Base-by-base conservation (phyloP, 305 asterid genomes). In the Rubia peregrina region DNA sequence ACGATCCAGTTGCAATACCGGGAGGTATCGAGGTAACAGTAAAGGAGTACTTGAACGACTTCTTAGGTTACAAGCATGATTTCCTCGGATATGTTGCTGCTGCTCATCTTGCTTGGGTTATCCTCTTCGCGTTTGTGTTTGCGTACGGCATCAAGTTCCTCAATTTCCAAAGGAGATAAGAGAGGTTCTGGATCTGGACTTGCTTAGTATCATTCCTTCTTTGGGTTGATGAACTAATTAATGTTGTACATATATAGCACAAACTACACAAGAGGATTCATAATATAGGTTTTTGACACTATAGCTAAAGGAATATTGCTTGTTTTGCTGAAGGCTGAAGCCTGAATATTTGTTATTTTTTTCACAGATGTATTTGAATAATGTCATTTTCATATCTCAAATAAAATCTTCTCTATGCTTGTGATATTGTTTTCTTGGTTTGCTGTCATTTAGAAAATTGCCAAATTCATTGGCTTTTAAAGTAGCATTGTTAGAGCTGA, bases 121-220 rank as follows among this genome's bases (percentile, higher is more conserved):
- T 88, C 41, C 85, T 91, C 61, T 93, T 93, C 82, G 82, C 89
- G 70, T 64, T 88, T 41, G 84, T 88, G 5, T 93, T 93, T 73
- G 96, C 96, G 4, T 91, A 79, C 48, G 91, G 85, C 46, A 88
- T 93, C 69, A 93, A 89, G 89, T 88, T 72, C 84, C 82, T 93
- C 75, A 93, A 93, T 82, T 91, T 88, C 87, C 98, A 93, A 70
- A 88, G 73, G 80, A 90, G 98, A 84, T 90, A 83, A 84, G 19
- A 70, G 72, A 80, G 67, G 59, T 42, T 30, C 61, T 43, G 49
- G 61, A 51, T 30, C 61, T 43, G 61, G 61, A 42, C 63, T 16
- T 66, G n/a, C 16, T 17, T 19, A 21, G 40, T 30, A 59, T 48
- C 12, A n/a, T 46, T 46, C n/a, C 13, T 46, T 46, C 3, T 46